Conservation (phyloP, 2,329 filamentous ascomycete genomes). For the Penicillium freii region DNA sequence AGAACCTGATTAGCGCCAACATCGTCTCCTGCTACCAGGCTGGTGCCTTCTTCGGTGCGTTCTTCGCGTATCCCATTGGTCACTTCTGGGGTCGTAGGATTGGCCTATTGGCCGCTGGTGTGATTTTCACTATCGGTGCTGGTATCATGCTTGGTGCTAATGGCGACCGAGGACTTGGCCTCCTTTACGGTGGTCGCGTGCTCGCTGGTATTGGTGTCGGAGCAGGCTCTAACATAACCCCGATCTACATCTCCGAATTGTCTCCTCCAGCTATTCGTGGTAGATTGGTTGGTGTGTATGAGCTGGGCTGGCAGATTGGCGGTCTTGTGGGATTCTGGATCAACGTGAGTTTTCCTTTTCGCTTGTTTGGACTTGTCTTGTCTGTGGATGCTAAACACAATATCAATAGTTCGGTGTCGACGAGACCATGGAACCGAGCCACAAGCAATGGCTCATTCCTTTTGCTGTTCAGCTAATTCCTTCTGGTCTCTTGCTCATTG, state of each 20-base stretch:
- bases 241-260: slow-evolving; percentile 61
- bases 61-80: slow-evolving; percentile 64
- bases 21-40: slow-evolving; percentile 81
- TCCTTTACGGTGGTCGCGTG: slow-evolving; percentile 58
- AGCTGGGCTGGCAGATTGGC: slow-evolving; percentile 56
- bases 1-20: slow-evolving; percentile 64
- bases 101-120: slow-evolving; percentile 60
- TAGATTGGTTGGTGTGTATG: slow-evolving; percentile 58
- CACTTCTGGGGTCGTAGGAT: slow-evolving; percentile 67
- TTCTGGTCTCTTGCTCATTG: slow-evolving; percentile 48
- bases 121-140: slow-evolving; percentile 68
- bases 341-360: slow-evolving; percentile 31
- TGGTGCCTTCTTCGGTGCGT: slow-evolving; percentile 77
- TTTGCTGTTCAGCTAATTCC: slow-evolving; percentile 45
- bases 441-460: slow-evolving; percentile 44
- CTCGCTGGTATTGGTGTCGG: slow-evolving; percentile 59
- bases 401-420: slow-evolving; percentile 53
- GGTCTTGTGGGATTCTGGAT: slow-evolving; percentile 54
- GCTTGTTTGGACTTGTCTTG: background rate
- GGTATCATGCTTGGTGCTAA: slow-evolving; percentile 70
- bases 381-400: slow-evolving; percentile 7
- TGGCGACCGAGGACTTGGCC: slow-evolving; percentile 60
- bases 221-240: slow-evolving; percentile 56
- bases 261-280: slow-evolving; percentile 59
- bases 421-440: slow-evolving; percentile 32